A percentile compares a stretch with the other conserved stretches of the same genome.
Evolutionary conservation across 352 stramenopile species (phyloP).

Genomic region (Achlya hypogyna): DNA sequence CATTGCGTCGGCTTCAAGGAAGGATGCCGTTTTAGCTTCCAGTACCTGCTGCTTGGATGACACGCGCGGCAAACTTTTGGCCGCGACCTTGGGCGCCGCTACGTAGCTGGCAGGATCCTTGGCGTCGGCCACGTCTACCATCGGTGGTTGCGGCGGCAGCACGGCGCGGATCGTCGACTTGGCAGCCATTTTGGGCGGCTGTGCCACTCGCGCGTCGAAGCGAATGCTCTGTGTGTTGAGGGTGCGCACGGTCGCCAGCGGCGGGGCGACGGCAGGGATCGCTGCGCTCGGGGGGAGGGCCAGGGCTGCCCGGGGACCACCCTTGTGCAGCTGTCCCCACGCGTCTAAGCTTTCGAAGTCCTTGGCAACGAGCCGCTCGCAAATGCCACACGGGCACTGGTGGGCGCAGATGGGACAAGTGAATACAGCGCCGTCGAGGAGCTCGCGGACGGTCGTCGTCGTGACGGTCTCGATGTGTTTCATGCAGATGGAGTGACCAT

Average conservation of each 20-base stretch:
- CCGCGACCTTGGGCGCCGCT: neutral
- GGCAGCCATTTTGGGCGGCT: neutral
- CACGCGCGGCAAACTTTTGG: constrained; percentile 8
- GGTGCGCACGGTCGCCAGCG: neutral
- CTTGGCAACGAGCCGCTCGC: neutral
- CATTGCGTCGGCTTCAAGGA: neutral
- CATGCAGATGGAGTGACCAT: constrained; percentile 12
- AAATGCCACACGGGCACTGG: constrained; percentile 4
- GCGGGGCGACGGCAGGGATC: neutral
- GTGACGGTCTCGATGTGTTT: constrained; percentile 2
- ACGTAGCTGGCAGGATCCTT: neutral
- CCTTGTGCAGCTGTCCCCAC: neutral
- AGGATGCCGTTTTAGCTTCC: neutral
- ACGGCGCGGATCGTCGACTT: neutral
- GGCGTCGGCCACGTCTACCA: neutral
- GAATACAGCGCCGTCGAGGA: neutral
- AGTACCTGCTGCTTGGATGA: constrained; percentile 4
- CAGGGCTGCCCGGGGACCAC: neutral
- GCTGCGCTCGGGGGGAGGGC: neutral
- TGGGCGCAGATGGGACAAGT: constrained; percentile 8
- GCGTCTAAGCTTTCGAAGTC: constrained; percentile 6
- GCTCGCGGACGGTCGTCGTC: neutral
- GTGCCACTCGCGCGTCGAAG: neutral
- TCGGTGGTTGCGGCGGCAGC: neutral
- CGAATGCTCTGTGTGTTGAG: neutral